Evolutionary conservation across 164 flowering plant species (phyloP), one percentile per base, ranked within the genome.

Genomic region (grape (Vitis vinifera)): DNA sequence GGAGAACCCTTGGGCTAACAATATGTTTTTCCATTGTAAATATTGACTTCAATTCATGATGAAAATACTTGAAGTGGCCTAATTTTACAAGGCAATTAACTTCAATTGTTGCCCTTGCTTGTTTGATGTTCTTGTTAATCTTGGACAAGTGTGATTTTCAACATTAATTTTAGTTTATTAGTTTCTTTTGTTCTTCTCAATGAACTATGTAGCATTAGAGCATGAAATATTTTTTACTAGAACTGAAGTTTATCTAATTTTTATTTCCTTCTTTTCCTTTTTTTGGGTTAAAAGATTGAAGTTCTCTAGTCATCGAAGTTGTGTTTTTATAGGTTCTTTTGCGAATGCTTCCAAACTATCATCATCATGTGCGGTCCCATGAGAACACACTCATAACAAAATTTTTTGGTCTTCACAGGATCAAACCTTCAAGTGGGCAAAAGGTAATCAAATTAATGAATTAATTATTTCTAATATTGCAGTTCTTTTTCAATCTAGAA

Each of bases 371-470:
- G 68, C 89, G 76, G 55, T 72, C 84, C 51, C 87, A 92, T 71
- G 98, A 96, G 52, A 96, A 93, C 71, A 93, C 99, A 23, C 97
- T 96, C 53, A 82, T 96, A 68, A 93, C 99, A 13, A 96, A 96
- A 72, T 96, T 96, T 80, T 96, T 96, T 79, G 99, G 99, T 68
- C 97, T 96, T 82, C 99, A 96, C 78, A 86, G 99, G 78, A 89
- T 96, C 62, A 91, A 86, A 72, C 95, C 98, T n/a, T 86, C 95
- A 60, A 91, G 98, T 77, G 98, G 99, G 66, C 97, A 89, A 80
- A 96, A 93, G 99, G 99, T 96, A 85, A 70, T 60, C n/a, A 58
- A 7, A 31, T 6, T 50, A 37, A 9, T 23, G 44, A 37, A 31
- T 29, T 37, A 62, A 27, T 55, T 5, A 49, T 49, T 51, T 9